Percentiles rank a stretch among this genome's conserved stretches.
Conservation (phyloP, 2,329 filamentous ascomycete species). For the Neonectria hederae region DNA sequence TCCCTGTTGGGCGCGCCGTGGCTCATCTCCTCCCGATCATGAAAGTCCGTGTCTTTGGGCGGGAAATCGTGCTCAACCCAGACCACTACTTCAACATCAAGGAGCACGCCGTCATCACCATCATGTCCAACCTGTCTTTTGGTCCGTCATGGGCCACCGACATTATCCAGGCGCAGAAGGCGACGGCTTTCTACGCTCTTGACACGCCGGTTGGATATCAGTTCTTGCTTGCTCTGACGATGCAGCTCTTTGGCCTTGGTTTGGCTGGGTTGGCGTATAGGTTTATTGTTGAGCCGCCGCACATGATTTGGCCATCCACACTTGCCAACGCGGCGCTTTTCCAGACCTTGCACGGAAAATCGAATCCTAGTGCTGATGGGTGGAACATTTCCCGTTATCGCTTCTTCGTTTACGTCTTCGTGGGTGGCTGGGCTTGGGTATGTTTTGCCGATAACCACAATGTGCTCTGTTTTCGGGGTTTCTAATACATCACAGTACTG, state of each 20-base stretch:
- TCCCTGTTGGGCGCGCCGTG: conserved; percentile 52
- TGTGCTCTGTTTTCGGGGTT: neutral
- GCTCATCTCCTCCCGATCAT: conserved; percentile 51
- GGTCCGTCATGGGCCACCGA: conserved; percentile 55
- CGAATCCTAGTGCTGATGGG: conserved; percentile 49
- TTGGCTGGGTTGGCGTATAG: conserved; percentile 49
- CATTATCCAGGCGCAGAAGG: conserved; percentile 53
- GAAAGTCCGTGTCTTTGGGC: conserved; percentile 33
- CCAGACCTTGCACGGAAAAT: conserved; percentile 49
- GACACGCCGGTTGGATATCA: conserved; percentile 50
- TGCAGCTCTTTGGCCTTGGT: conserved; percentile 52
- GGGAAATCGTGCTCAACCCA: conserved; percentile 48
- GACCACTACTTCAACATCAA: conserved; percentile 57
- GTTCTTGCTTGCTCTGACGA: conserved; percentile 50
- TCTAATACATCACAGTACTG: conserved; percentile 16
- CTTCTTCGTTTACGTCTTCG: conserved; percentile 47
- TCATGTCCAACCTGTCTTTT: conserved; percentile 61
- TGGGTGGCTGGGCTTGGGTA: conserved; percentile 24
- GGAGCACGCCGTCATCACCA: conserved; percentile 56
- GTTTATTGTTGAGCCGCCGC: conserved; percentile 51
- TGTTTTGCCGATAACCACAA: too few relatives aligned
- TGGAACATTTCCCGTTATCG: conserved; percentile 51
- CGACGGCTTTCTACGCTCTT: conserved; percentile 50
- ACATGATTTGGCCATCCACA: conserved; percentile 51
- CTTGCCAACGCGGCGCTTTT: conserved; percentile 51